These are phyloP conservation scores for Sclerospora graminicola DNA, from an alignment of 352 stramenopile genomes.

Conservation along the genomic window DNA sequence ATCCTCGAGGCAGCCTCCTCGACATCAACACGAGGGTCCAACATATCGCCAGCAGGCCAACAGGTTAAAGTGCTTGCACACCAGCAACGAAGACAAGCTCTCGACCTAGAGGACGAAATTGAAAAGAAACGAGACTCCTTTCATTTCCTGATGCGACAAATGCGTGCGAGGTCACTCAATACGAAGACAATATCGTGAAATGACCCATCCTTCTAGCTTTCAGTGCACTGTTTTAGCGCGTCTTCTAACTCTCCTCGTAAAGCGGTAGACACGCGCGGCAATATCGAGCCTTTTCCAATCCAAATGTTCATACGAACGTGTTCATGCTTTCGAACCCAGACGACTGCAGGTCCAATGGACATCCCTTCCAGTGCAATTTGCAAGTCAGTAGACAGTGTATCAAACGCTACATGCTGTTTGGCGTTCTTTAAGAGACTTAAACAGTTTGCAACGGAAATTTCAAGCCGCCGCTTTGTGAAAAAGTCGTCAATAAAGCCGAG, in stretches of 20 bases:
- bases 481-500: conserved; percentile 79
- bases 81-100: too few species aligned
- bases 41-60: too few species aligned
- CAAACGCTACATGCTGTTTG: conserved; percentile 48
- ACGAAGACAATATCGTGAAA: too few species aligned
- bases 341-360: conserved; percentile 47
- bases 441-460: conserved; percentile 35
- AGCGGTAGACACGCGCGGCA: conserved; percentile 69
- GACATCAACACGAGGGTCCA: too few species aligned
- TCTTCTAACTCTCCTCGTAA: conserved; percentile 46
- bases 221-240: conserved; percentile 30
- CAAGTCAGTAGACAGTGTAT: conserved; percentile 25
- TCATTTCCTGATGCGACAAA: too few species aligned
- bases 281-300: conserved; percentile 55
- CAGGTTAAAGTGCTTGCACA: too few species aligned
- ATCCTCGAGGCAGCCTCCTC: too few species aligned
- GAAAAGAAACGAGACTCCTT: too few species aligned
- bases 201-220: too few species aligned
- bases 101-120: too few species aligned
- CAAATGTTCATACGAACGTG: conserved; percentile 67
- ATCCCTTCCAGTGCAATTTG: conserved; percentile 25
- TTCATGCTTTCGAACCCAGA: conserved; percentile 26
- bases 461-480: conserved; percentile 73
- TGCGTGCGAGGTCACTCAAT: too few species aligned
- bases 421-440: conserved; percentile 29